Base-by-base conservation (phyloP, 805 yeast species). In the Spencermartinsiella europaea region DNA sequence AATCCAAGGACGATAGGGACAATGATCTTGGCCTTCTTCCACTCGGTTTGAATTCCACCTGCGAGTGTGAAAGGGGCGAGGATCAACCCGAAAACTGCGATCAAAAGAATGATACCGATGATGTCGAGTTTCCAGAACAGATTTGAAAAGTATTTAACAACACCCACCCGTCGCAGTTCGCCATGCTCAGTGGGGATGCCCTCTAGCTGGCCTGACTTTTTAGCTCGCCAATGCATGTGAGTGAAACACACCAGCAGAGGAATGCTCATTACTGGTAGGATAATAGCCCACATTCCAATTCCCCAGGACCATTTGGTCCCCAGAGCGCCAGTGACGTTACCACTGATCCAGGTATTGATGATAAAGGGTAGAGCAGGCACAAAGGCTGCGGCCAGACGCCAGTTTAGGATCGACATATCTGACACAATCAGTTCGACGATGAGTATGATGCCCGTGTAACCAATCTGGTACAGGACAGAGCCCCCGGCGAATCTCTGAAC, bases 251-350 rank as follows among this genome's bases (percentile, higher is more conserved):
- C 51, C 5, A 81, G 53, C 43, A 84, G 63, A 17, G 90, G 91
- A n/a, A 84, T 44, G 53, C 81, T 69, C 3, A 79, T 60, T 34
- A 81, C 66, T 31, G 90, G 90, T 72, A 80, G 76, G 52, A 84
- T 81, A 55, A 81, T 80, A 1, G 89, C 88, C 85, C 85, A 84
- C 76, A 84, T 83, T 34, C 83, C 89, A 55, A 83, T 77, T 57
- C 82, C 83, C 90, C 90, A 84, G 10, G 79, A 71, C 82, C 87
- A 81, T 28, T 71, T 59, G 27, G 43, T 34, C 15, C 53, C 56
- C 21, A 63, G 44, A 1, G 54, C 58, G 1, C 50, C 33, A 25
- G 63, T 56, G 40, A 85, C 69, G 55, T 80, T 69, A 59, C 88
- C 91, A 22, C 81, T 66, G 47, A 83, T 73, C 93, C 93, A 85